Conservation (phyloP, 2,329 filamentous ascomycete species). For the Monosporascus sp. region DNA sequence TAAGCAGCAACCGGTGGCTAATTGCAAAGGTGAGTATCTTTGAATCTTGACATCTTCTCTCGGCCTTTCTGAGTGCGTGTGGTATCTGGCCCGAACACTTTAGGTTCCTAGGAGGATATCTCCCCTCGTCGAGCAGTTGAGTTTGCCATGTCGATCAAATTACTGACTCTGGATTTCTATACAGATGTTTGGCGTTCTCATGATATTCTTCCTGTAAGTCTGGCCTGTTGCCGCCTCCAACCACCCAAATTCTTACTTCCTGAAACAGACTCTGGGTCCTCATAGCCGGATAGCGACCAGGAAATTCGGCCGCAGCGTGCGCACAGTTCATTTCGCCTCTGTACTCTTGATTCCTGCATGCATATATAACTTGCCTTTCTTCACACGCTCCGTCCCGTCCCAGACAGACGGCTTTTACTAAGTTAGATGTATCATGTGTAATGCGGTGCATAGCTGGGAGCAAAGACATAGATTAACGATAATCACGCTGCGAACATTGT, state of each 20-base stretch:
- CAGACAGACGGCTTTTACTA: not conserved
- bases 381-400: not conserved
- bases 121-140: too few species aligned
- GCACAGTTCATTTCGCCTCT: not conserved
- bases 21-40: slow-evolving; percentile 52
- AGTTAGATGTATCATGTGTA: not conserved
- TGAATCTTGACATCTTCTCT: not conserved
- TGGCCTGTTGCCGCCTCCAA: not conserved
- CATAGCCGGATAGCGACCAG: slow-evolving; percentile 44
- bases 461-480: not conserved
- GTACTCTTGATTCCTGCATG: not conserved
- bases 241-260: slow-evolving; percentile 2
- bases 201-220: slow-evolving; percentile 81
- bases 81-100: too few species aligned
- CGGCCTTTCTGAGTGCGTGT: too few species aligned
- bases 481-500: too few species aligned
- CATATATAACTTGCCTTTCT: not conserved
- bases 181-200: slow-evolving; percentile 75
- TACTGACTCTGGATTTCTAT: not conserved
- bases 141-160: not conserved
- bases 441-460: not conserved
- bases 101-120: too few species aligned
- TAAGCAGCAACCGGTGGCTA: slow-evolving; percentile 92
- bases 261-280: slow-evolving; percentile 57
- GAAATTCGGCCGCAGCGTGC: not conserved